These are phyloP conservation scores for Beauveria sp. DNA, from an alignment of 2,329 filamentous ascomycete species.

Conservation along the genomic window DNA sequence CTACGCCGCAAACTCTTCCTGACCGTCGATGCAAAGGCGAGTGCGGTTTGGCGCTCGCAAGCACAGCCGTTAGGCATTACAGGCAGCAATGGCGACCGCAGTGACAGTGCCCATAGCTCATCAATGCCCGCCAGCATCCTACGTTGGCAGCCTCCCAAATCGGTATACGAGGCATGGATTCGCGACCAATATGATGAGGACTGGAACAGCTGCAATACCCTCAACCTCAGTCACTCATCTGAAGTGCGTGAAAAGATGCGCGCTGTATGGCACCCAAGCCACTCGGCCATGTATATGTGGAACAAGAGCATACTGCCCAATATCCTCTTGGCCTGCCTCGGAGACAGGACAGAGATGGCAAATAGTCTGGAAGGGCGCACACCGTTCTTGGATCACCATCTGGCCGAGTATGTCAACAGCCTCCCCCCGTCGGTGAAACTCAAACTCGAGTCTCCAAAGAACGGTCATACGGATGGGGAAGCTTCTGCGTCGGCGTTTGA, in stretches of 20 bases:
- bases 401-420: constrained; percentile 23
- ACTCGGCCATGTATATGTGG: constrained; percentile 22
- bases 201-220: neutral
- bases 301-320: constrained; percentile 19
- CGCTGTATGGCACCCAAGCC: constrained; percentile 22
- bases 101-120: no score
- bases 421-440: constrained; percentile 24
- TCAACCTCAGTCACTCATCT: constrained; percentile 11
- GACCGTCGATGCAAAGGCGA: neutral
- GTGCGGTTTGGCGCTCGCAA: neutral
- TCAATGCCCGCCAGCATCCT: neutral
- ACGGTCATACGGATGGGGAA: neutral
- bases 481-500: constrained; percentile 18
- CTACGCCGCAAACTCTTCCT: neutral
- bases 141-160: neutral
- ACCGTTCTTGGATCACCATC: constrained; percentile 27
- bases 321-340: constrained; percentile 23
- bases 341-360: constrained; percentile 29
- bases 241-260: constrained; percentile 17
- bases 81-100: no score
- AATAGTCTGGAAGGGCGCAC: constrained; percentile 27
- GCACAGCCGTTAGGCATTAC: neutral
- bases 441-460: constrained; percentile 4
- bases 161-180: neutral
- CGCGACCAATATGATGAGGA: neutral